A percentile compares a stretch with the other conserved stretches of the same genome.
phyloP scores from a whole-genome alignment of 1,284 basidiomycete species.

The Moesziomyces antarcticus region DNA sequence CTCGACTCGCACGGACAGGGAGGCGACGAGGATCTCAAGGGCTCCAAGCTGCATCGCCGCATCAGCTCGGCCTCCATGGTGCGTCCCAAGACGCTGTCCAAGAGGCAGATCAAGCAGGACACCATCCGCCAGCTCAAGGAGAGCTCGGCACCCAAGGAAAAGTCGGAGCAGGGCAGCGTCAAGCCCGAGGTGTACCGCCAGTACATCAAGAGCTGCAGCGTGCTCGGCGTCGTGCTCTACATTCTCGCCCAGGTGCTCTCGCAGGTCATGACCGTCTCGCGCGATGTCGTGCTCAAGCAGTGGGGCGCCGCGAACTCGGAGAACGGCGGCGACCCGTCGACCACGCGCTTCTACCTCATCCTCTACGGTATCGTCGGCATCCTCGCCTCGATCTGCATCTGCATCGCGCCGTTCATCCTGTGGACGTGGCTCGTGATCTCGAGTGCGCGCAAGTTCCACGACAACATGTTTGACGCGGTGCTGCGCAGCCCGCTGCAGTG shows the following conservation, averaged over 20 bases:
- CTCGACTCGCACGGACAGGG: slow-evolving; percentile 42
- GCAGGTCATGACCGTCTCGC: slow-evolving; percentile 58
- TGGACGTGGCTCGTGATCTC: slow-evolving; percentile 62
- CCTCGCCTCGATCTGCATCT: slow-evolving; percentile 54
- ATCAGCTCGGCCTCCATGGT: slow-evolving; percentile 52
- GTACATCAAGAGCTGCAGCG: slow-evolving; percentile 60
- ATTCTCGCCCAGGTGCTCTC: slow-evolving; percentile 55
- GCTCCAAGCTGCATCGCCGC: slow-evolving; percentile 52
- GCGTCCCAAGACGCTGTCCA: slow-evolving; percentile 55
- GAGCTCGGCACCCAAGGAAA: slow-evolving; percentile 58
- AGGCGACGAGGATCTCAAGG: slow-evolving; percentile 50
- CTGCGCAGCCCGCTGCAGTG: slow-evolving; percentile 64
- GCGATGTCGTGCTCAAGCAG: slow-evolving; percentile 66
- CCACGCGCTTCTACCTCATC: slow-evolving; percentile 59
- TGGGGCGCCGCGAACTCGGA: slow-evolving; percentile 60
- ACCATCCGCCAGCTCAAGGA: slow-evolving; percentile 64
- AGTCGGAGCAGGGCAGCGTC: slow-evolving; percentile 60
- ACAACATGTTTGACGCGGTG: slow-evolving; percentile 60
- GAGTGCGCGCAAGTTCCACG: slow-evolving; percentile 62
- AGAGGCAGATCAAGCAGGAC: slow-evolving; percentile 58
- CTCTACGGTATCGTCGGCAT: slow-evolving; percentile 63
- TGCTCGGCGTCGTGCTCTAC: slow-evolving; percentile 56
- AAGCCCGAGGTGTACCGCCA: slow-evolving; percentile 60
- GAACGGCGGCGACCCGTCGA: slow-evolving; percentile 30
- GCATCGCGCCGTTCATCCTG: slow-evolving; percentile 63